These are phyloP conservation scores for Eucalyptus cloeziana DNA, from an alignment of 345 rosid species.

Conservation along the genomic window DNA sequence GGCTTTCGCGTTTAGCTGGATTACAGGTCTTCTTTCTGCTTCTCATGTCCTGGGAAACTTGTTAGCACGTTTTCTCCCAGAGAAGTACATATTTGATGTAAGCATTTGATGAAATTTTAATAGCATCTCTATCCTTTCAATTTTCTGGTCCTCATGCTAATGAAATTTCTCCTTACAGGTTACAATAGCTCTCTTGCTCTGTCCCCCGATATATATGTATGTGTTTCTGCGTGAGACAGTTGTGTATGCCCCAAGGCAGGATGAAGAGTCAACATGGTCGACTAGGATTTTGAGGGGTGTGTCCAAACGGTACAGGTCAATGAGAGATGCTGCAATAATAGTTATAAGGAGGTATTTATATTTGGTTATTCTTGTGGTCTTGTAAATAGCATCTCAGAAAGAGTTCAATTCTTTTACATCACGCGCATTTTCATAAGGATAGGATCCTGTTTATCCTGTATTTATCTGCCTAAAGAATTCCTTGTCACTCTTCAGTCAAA, in stretches of 20 bases:
- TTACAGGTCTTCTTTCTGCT: constrained; percentile 35
- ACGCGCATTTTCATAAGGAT: background rate
- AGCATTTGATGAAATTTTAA: background rate
- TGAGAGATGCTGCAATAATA: constrained; percentile 30
- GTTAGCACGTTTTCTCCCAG: constrained; percentile 38
- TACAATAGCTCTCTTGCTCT: constrained; percentile 26
- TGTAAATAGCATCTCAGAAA: background rate
- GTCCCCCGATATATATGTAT: constrained; percentile 21
- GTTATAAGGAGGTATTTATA: constrained; percentile 13
- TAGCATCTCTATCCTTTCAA: background rate
- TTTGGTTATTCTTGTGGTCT: background rate
- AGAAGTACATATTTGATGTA: constrained; percentile 33
- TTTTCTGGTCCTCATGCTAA: background rate
- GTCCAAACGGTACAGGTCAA: constrained; percentile 17
- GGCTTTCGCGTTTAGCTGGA: constrained; percentile 39
- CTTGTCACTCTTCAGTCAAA: constrained; percentile 17
- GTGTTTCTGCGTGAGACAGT: constrained; percentile 32
- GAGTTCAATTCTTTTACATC: background rate
- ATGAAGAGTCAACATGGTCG: constrained; percentile 13
- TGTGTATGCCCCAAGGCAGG: background rate
- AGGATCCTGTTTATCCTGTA: background rate
- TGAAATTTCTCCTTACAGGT: constrained; percentile 14
- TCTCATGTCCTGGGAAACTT: constrained; percentile 39
- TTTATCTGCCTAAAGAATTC: background rate
- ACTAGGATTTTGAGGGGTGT: constrained; percentile 4